Evolutionary conservation across 1,139 yeast species (phyloP), one percentile per base, ranked within the genome.

Genomic region (Yamadazyma membranifaciens): DNA sequence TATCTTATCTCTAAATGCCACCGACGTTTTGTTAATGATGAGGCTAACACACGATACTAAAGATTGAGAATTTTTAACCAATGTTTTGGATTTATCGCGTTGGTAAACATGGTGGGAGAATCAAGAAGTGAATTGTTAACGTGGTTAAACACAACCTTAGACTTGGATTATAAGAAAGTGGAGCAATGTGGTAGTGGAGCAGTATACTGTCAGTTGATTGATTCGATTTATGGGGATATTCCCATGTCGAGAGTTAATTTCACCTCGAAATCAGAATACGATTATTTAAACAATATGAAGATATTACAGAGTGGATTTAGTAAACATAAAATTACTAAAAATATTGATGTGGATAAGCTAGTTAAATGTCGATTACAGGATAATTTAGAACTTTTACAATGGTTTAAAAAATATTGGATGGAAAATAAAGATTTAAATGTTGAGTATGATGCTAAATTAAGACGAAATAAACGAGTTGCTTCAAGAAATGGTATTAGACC

Each of bases 131-230:
- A 89, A 54, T 75, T 92, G 24, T 66, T 94, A 45, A 78, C 75
- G 44, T 94, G 98, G 98, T 73, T 92, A 50, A 91, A 91, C 57
- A 69, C 75, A 37, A 76, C 87, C 5, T 70, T 88, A 34, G 76
- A 75, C 39, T 62, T 89, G 33, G 73, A 81, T 48, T 78, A 86
- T 52, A 73, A 81, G 39, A 88, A 86, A 55, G 85, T 92, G 2
- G 98, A 94, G 57, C 92, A 89, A 61, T 85, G 96, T 58, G 99
- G 99, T 14, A 81, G 85, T 2, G 99, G 99, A 3, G 96, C 96
- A 0, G 94, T 88, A 2, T 91, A 87, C 60, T 89, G 98, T 62
- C 97, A 91, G 62, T 75, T 92, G 38, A 75, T 91, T 70, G 97
- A 92, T 62, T 80, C 91, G 17, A 80, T 92, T 25, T 86, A 75